These are phyloP conservation scores for Ceratocystis albifundus DNA, from an alignment of 2,329 filamentous ascomycete species.

Conservation along the genomic window DNA sequence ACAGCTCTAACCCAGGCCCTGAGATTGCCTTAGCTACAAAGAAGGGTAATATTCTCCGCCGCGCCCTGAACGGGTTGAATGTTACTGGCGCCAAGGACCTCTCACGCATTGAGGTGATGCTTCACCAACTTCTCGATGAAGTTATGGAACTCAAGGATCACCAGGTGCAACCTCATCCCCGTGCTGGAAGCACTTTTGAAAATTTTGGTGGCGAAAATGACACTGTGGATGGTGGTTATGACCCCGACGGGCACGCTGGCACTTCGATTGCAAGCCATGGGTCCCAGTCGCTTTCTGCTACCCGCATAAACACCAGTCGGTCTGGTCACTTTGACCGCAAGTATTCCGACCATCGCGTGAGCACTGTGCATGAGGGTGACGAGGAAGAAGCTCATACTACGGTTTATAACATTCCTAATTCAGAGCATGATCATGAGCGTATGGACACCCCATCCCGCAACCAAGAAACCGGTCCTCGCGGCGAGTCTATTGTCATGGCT, in stretches of 20 bases:
- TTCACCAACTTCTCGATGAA: conserved; percentile 82
- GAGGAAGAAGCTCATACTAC: conserved; percentile 47
- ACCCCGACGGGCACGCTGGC: conserved; percentile 32
- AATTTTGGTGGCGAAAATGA: conserved; percentile 63
- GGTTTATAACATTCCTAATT: conserved; percentile 37
- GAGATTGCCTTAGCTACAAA: conserved; percentile 53
- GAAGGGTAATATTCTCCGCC: conserved; percentile 85
- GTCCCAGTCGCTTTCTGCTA: conserved; percentile 17
- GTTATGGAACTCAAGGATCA: conserved; percentile 70
- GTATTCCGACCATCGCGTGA: conserved; percentile 69
- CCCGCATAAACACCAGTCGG: conserved; percentile 47
- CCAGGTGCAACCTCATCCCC: conserved; percentile 34
- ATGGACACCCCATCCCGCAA: conserved; percentile 9
- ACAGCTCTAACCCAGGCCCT: conserved; percentile 31
- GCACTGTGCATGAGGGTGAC: conserved; percentile 74
- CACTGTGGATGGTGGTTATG: conserved; percentile 59
- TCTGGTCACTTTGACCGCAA: conserved; percentile 56
- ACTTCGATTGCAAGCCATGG: conserved; percentile 41
- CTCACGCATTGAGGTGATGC: conserved; percentile 77
- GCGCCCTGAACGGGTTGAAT: conserved; percentile 83
- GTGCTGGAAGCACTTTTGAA: conserved; percentile 53
- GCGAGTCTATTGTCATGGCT: conserved; percentile 18
- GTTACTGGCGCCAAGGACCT: conserved; percentile 81
- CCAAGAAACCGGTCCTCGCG: conserved; percentile 16
- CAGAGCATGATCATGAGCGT: conserved; percentile 29